Base-by-base conservation (phyloP, 139 green algal genomes). In the Raphidocelis subcapitata region DNA sequence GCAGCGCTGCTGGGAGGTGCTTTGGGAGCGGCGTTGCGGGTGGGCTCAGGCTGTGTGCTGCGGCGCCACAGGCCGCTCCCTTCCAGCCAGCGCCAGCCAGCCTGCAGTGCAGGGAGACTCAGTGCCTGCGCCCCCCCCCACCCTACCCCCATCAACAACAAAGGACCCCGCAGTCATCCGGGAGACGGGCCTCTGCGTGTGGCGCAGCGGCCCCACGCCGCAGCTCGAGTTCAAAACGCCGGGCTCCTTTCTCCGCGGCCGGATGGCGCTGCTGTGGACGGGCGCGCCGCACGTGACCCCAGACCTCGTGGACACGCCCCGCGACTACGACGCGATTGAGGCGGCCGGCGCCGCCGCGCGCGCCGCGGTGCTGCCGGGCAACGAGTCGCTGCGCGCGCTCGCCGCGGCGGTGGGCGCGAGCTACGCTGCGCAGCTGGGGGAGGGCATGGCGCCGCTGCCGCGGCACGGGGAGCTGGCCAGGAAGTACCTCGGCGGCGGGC, bases 141-240 rank as follows among this genome's bases (percentile, higher is more conserved):
- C n/a, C n/a, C n/a, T n/a, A n/a, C n/a, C n/a, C n/a, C n/a, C n/a
- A n/a, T n/a, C n/a, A n/a, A n/a, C n/a, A n/a, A n/a, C n/a, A n/a
- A n/a, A n/a, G 57, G 57, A 76, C 60, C 70, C 70, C 3, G 59
- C 59, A 3, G 73, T 82, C 1, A 74, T 82, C 26, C 49, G 28
- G 14, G 69, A 82, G 49, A 78, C 77, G 26, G 77, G 77, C 3
- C 65, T 82, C 47, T 82, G 77, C 49, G 77, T 82, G 2, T 82
- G 77, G 77, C 65, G 59, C 46, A 82, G 77, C 26, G 70, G 69
- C 16, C 26, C 61, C 2, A 59, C 28, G 12, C 68, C 74, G 26
- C 49, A 55, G 31, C 69, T 81, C 21, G 75, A 76, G 23, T 81
- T 81, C 75, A 81, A 81, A 31, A 56, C 41, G 10, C 18, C 21